Conservation (phyloP, 192 early-diverging fungal species). For the Coemansia sp. region DNA sequence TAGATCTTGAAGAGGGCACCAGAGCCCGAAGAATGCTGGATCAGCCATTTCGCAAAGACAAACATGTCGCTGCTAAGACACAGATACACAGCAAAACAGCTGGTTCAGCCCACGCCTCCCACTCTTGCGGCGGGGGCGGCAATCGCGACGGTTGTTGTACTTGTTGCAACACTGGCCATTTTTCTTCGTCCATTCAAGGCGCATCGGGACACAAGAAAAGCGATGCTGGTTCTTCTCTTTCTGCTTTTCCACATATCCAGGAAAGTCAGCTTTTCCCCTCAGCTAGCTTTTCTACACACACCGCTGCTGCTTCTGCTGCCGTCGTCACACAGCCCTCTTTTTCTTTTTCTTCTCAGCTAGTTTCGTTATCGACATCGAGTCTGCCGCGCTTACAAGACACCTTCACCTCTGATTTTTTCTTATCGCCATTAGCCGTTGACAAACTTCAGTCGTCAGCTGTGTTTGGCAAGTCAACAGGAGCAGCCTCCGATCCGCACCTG, state of each 20-base stretch:
- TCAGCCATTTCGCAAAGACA: background rate
- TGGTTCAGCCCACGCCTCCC: background rate
- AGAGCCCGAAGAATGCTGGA: background rate
- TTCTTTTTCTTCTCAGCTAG: constrained; percentile 3
- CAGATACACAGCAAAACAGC: background rate
- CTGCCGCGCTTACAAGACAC: background rate
- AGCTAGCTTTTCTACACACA: background rate
- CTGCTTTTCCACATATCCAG: background rate
- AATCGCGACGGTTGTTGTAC: background rate
- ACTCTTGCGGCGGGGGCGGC: background rate
- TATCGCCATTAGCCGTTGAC: background rate
- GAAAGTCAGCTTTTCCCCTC: background rate
- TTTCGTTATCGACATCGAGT: constrained; percentile 2
- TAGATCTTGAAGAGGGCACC: background rate
- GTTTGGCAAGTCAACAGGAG: background rate
- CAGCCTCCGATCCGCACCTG: background rate
- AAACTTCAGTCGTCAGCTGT: background rate
- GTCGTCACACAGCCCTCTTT: background rate
- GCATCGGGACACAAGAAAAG: constrained; percentile 1
- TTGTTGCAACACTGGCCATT: background rate
- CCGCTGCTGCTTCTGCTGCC: constrained; percentile 4
- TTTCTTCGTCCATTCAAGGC: constrained; percentile 5
- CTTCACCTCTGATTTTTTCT: background rate
- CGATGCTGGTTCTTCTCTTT: background rate
- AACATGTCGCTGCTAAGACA: background rate